Evolutionary conservation across 345 rosid species (phyloP).

Genomic region (Brassica rapa): DNA sequence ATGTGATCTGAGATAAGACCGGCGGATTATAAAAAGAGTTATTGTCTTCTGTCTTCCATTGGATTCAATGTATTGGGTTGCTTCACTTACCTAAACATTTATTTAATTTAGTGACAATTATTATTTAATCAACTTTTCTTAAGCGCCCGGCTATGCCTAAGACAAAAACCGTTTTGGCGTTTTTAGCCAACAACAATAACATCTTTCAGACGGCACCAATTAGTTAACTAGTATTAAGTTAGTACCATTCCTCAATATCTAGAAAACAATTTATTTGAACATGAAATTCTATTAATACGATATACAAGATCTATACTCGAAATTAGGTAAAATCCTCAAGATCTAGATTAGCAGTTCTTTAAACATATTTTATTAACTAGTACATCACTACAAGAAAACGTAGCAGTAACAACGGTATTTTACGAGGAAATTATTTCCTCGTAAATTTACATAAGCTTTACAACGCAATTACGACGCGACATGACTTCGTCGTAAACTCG

Average conservation of each 20-base stretch:
- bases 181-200: constrained; percentile 17
- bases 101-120: constrained; percentile 11
- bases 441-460: no score
- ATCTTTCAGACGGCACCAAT: constrained; percentile 16
- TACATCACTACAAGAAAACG: neutral
- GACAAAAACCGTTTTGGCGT: constrained; percentile 26
- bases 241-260: constrained; percentile 5
- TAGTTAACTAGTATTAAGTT: neutral
- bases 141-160: constrained; percentile 1
- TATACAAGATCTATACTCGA: neutral
- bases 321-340: neutral
- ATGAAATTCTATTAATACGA: constrained; percentile 1
- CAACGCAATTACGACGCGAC: no score
- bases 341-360: neutral
- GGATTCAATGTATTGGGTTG: constrained; percentile 40
- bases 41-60: constrained; percentile 22
- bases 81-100: constrained; percentile 29
- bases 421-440: no score
- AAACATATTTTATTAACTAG: neutral
- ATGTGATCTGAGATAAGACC: constrained; percentile 40
- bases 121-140: constrained; percentile 25
- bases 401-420: no score
- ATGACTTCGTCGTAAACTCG: no score
- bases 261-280: neutral
- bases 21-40: constrained; percentile 38